Conservation (phyloP, 176 grass and related monocot species). For the Musa beccarii region DNA sequence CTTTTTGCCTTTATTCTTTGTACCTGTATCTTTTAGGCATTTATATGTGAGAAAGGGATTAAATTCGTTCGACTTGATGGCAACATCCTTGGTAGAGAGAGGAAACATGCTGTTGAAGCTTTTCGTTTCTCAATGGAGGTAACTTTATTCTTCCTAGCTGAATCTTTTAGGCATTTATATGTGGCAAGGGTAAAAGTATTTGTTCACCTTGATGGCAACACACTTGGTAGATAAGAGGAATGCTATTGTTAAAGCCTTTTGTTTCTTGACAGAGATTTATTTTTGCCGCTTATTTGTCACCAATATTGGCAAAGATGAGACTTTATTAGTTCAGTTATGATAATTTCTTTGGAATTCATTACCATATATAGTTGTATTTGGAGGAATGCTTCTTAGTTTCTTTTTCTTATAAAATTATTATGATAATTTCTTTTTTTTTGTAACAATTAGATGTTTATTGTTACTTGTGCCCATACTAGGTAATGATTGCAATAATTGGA, state of each 20-base stretch:
- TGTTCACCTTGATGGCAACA: constrained; percentile 75
- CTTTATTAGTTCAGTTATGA: too few species aligned
- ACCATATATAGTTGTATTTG: too few species aligned
- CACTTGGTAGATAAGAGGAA: constrained; percentile 65
- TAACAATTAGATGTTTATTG: neutral
- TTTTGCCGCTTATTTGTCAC: too few species aligned
- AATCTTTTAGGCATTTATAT: constrained; percentile 44
- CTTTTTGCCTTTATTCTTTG: neutral
- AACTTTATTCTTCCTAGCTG: neutral
- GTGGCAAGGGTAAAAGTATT: constrained; percentile 49
- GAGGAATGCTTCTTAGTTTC: neutral
- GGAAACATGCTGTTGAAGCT: constrained; percentile 78
- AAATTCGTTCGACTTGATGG: constrained; percentile 91
- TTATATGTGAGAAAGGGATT: constrained; percentile 59
- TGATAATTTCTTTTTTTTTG: neutral
- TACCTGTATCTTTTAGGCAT: constrained; percentile 38
- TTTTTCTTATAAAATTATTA: neutral
- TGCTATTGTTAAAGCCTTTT: constrained; percentile 67
- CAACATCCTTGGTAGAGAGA: constrained; percentile 63
- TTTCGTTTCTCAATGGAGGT: constrained; percentile 67
- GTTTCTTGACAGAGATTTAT: constrained; percentile 42
- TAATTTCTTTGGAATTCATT: too few species aligned
- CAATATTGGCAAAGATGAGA: too few species aligned
- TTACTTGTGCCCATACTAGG: constrained; percentile 31
- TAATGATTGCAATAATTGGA: constrained; percentile 93